These are phyloP conservation scores for Magnusiomyces tetraspermus DNA, from an alignment of 1,139 yeast genomes.

Conservation along the genomic window DNA sequence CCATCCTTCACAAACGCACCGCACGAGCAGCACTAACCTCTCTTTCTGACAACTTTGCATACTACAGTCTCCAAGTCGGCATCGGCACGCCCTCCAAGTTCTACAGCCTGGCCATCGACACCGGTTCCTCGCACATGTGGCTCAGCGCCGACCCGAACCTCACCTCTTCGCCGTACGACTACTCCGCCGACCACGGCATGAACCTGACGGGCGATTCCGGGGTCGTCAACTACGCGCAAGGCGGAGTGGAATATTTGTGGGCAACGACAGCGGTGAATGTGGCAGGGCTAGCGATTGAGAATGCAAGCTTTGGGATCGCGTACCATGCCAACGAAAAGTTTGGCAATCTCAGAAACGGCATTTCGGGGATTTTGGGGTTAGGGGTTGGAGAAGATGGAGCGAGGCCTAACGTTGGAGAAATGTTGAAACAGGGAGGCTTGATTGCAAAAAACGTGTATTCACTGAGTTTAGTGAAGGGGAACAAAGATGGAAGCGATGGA, in stretches of 20 bases:
- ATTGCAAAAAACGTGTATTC: neutral
- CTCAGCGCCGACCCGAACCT: neutral
- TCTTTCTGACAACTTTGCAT: neutral
- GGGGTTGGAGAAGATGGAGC: neutral
- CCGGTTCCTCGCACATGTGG: slow-evolving; percentile 1
- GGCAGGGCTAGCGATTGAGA: neutral
- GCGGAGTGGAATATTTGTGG: neutral
- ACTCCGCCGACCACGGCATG: neutral
- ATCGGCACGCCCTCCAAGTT: neutral
- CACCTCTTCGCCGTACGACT: neutral
- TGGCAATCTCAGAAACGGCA: neutral
- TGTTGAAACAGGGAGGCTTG: neutral
- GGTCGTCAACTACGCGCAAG: neutral
- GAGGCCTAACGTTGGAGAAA: slow-evolving; percentile 1
- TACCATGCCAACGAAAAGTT: neutral
- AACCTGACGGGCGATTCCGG: neutral
- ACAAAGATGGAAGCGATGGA: slow-evolving; percentile 33
- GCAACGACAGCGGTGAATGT: neutral
- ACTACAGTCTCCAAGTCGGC: neutral
- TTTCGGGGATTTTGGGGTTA: neutral
- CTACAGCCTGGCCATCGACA: neutral
- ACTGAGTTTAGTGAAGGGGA: neutral
- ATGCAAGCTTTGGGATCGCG: neutral
- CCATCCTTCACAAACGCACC: neutral
- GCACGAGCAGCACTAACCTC: neutral